Percentiles rank a stretch among this genome's conserved stretches.
Conservation (phyloP, 129 eudicot genomes). For the Mikania micrantha region DNA sequence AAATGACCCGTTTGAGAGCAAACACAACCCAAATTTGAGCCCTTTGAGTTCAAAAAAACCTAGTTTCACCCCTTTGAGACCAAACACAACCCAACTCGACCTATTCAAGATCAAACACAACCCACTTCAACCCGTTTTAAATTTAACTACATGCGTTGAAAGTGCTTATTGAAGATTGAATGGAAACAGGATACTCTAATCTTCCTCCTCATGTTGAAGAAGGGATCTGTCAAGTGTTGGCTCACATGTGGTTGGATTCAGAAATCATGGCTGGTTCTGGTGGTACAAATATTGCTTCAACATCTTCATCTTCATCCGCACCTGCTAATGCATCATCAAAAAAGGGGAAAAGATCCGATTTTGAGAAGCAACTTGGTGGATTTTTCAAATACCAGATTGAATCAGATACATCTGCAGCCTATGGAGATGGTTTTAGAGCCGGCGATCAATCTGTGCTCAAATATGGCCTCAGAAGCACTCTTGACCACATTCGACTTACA, state of each 20-base stretch:
- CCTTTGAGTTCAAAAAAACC: too few relatives aligned
- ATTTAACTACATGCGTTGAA: background rate
- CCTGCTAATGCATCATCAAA: slow-evolving; percentile 29
- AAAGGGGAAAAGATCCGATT: slow-evolving; percentile 26
- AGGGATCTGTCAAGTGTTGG: slow-evolving; percentile 36
- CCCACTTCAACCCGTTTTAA: background rate
- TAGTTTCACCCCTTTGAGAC: too few relatives aligned
- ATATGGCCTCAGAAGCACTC: slow-evolving; percentile 36
- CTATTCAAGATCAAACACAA: background rate
- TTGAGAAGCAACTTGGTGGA: slow-evolving; percentile 36
- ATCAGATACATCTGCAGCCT: slow-evolving; percentile 28
- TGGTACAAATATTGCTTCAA: slow-evolving; percentile 12
- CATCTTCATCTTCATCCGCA: slow-evolving; percentile 28
- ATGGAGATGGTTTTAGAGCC: slow-evolving; percentile 34
- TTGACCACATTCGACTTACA: slow-evolving; percentile 35
- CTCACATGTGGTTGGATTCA: slow-evolving; percentile 37
- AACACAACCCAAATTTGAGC: background rate
- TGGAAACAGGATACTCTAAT: slow-evolving; percentile 26
- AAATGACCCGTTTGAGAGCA: background rate
- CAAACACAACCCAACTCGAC: too few relatives aligned
- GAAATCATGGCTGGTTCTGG: slow-evolving; percentile 26
- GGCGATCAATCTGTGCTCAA: slow-evolving; percentile 26
- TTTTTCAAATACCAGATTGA: slow-evolving; percentile 32
- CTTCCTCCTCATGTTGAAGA: slow-evolving; percentile 36
- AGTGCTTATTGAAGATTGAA: background rate